Conservation (phyloP, 2,329 filamentous ascomycete species). For the Diatrype stigma region DNA sequence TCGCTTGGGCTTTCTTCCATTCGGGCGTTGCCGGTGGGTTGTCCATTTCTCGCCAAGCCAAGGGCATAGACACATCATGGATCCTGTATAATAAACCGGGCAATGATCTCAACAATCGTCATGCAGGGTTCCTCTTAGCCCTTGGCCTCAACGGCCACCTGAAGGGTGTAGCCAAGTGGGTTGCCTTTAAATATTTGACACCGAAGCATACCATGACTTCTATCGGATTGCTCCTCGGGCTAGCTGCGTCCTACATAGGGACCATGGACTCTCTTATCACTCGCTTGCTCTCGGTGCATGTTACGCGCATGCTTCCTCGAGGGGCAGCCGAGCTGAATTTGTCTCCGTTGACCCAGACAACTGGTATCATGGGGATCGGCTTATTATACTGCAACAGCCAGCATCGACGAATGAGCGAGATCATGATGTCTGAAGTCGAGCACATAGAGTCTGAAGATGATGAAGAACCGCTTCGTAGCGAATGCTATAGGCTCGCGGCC, state of each 20-base stretch:
- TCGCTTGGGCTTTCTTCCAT: constrained; percentile 98
- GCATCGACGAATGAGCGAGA: constrained; percentile 96
- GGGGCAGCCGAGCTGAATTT: constrained; percentile 93
- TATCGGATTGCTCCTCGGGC: constrained; percentile 84
- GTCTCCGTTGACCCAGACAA: constrained; percentile 89
- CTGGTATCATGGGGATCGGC: constrained; percentile 95
- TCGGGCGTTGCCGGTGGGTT: constrained; percentile 90
- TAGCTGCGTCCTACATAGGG: constrained; percentile 90
- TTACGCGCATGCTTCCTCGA: constrained; percentile 87
- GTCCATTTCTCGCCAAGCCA: constrained; percentile 82
- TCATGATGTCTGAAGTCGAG: constrained; percentile 97
- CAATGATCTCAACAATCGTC: constrained; percentile 86
- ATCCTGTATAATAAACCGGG: constrained; percentile 94
- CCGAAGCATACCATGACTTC: constrained; percentile 99
- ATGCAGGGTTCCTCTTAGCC: constrained; percentile 88
- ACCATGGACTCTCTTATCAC: constrained; percentile 98
- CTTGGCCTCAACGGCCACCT: constrained; percentile 92
- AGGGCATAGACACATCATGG: constrained; percentile 97
- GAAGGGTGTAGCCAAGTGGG: constrained; percentile 93
- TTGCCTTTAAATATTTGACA: constrained; percentile 98
- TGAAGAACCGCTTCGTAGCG: constrained; percentile 79
- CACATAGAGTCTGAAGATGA: constrained; percentile 77
- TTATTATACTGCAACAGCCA: constrained; percentile 92
- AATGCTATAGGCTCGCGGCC: constrained; percentile 92
- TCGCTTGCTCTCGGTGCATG: constrained; percentile 87